These are phyloP conservation scores for Ambrosia trifida DNA, from an alignment of 129 eudicot genomes.

Conservation along the genomic window DNA sequence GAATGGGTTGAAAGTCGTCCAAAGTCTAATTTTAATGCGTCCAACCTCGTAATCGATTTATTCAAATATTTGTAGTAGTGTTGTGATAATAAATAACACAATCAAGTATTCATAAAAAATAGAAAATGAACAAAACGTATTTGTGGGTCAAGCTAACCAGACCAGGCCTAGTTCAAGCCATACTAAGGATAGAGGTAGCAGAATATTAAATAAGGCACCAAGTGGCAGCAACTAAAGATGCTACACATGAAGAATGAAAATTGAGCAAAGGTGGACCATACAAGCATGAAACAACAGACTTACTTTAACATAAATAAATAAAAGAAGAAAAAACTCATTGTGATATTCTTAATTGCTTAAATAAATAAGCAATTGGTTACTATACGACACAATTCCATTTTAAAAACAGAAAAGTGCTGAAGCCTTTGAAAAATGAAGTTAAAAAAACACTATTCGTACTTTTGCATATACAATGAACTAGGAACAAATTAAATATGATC, in stretches of 20 bases:
- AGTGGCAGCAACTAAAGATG: not conserved
- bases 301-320: not conserved
- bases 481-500: not conserved
- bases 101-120: no score
- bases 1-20: no score
- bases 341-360: slow-evolving; percentile 1
- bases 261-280: not conserved
- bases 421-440: not conserved
- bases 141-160: no score
- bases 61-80: no score
- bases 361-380: not conserved
- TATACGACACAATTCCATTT: slow-evolving; percentile 1
- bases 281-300: slow-evolving; percentile 11
- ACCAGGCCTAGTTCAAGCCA: no score
- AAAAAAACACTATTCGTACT: not conserved
- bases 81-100: no score
- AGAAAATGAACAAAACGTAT: no score
- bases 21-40: no score
- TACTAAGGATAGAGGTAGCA: not conserved
- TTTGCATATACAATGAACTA: not conserved
- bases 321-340: not conserved
- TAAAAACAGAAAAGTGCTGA: not conserved
- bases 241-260: not conserved
- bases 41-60: no score
- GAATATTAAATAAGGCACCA: not conserved